A percentile compares a stretch with the other conserved stretches of the same genome.
phyloP scores from a whole-genome alignment of 176 grass and related monocot genomes.

The Carex pumila region DNA sequence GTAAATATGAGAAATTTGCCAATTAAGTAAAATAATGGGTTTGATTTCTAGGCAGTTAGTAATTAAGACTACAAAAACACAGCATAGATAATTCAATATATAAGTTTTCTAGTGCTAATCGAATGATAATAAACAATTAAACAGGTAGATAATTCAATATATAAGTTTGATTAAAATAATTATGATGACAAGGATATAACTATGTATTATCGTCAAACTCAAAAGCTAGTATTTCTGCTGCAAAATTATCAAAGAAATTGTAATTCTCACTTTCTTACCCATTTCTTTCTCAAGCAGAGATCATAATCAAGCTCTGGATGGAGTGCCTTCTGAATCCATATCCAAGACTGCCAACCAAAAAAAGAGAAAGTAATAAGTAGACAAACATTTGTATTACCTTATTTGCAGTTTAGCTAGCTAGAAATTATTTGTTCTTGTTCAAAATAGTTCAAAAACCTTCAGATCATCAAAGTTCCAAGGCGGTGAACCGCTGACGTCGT shows the following conservation, averaged over 20 bases:
- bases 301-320: slow-evolving; percentile 95
- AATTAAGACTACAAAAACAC: neutral
- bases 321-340: slow-evolving; percentile 98
- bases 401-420: neutral
- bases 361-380: neutral
- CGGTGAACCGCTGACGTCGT: slow-evolving; percentile 23
- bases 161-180: no score
- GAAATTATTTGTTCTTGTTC: neutral
- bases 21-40: neutral
- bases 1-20: neutral
- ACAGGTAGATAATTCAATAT: no score
- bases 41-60: neutral
- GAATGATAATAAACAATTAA: no score
- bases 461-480: slow-evolving; percentile 80
- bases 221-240: neutral
- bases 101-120: no score
- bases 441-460: slow-evolving; percentile 38
- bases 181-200: neutral
- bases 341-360: slow-evolving; percentile 56
- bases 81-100: no score
- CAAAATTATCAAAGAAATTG: neutral
- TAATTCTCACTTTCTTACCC: slow-evolving; percentile 41
- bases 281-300: slow-evolving; percentile 72
- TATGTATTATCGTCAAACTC: neutral
- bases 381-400: neutral